Base-by-base conservation (phyloP, 192 early-diverging fungal genomes). In the Gamsiella multidivaricata region DNA sequence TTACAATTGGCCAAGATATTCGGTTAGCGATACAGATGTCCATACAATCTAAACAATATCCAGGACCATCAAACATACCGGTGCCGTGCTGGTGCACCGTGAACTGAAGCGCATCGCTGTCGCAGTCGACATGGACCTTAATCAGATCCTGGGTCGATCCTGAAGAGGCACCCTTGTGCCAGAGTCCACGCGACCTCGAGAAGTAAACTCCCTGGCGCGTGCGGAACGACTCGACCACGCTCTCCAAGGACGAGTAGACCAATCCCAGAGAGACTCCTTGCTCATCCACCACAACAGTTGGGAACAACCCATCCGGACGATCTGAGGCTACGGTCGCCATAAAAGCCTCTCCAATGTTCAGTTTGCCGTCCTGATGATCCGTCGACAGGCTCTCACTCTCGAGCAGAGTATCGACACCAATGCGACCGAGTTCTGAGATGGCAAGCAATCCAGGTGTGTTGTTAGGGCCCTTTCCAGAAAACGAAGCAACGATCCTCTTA, bases 151-250 rank as follows among this genome's bases (percentile, higher is more conserved):
- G 98, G n/a, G 92, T 94, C 5, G 98, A 92, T 34, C 96, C 97
- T 1, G 97, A 98, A 1, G 98, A 95, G 42, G 89, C 83, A 11
- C 98, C 98, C 82, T 99, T 99, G 80, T 94, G 89, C 98, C 98
- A 99, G 14, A 99, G 84, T 22, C 95, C 96, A 45, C 95, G 87
- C 15, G 68, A 81, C 49, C 98, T 86, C 34, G 93, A 95, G 80
- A 94, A 92, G 85, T 98, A 99, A 12, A 98, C 95, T n/a, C 98
- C 98, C 49, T 88, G 80, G 5, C 89, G 86, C 0, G 88, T 89
- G 26, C 83, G 83, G 50, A 99, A 78, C 0, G 96, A 89, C 55
- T 96, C 94, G 4, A 86, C 80, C 23, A 99, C 83, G 67, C 94
- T 96, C 59, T 92, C 86, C 3, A 69, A 63, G n/a, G 88, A 93